Evolutionary conservation across 805 yeast genomes (phyloP).

Genomic region (Blastobotrys mokoenaii): DNA sequence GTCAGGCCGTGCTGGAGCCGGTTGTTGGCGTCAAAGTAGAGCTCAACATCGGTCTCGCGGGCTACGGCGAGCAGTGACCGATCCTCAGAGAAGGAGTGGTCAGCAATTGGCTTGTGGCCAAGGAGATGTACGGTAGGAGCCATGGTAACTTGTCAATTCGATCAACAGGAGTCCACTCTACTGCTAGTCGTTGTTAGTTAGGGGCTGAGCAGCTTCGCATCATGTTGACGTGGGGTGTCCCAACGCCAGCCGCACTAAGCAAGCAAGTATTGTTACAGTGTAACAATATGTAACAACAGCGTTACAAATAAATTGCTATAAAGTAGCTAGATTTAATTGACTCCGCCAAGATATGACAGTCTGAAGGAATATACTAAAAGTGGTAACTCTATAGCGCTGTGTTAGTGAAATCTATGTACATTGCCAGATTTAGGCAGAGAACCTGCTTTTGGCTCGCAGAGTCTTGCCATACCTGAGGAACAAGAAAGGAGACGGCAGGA

Average conservation of each 20-base stretch:
- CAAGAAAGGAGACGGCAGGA: slow-evolving; percentile 62
- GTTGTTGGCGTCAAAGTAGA: slow-evolving; percentile 46
- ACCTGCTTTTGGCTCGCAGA: slow-evolving; percentile 47
- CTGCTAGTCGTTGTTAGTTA: slow-evolving; percentile 14
- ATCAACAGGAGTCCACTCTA: slow-evolving; percentile 31
- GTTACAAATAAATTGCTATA: no score
- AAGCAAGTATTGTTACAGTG: no score
- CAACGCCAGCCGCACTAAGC: no score
- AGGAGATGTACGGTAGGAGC: slow-evolving; percentile 29
- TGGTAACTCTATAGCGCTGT: no score
- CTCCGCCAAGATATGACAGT: no score
- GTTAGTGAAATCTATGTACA: no score
- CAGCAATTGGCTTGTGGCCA: slow-evolving; percentile 81
- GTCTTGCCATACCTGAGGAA: slow-evolving; percentile 51
- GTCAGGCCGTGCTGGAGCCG: slow-evolving; percentile 57
- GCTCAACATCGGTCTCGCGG: slow-evolving; percentile 64
- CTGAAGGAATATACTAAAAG: no score
- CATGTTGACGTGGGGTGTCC: no score
- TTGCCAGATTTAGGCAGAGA: no score
- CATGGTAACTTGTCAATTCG: not conserved
- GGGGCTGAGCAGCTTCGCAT: not conserved
- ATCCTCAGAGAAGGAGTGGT: slow-evolving; percentile 80
- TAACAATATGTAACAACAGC: no score
- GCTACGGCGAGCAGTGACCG: slow-evolving; percentile 66
- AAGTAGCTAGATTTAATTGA: no score